Conservation (phyloP, 768 basidiomycete species). For the Paxillus involutus region DNA sequence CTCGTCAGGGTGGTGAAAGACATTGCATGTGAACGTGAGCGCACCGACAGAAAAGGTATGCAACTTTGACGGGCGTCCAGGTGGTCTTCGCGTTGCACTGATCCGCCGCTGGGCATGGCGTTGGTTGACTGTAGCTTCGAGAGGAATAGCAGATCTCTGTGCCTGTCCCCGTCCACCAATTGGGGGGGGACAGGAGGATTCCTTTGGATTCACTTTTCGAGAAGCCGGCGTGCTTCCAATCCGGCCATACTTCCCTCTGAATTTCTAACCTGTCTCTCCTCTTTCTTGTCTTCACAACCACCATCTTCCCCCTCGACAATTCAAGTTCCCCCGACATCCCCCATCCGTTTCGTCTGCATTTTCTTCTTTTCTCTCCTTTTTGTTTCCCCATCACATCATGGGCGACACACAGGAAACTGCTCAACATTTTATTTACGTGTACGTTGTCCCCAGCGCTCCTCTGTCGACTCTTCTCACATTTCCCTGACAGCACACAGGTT, state of each 20-base stretch:
- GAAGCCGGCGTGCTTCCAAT: slow-evolving; percentile 30
- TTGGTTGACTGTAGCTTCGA: no score
- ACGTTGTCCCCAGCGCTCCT: slow-evolving; percentile 20
- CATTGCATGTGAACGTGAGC: slow-evolving; percentile 28
- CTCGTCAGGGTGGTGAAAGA: slow-evolving; percentile 2
- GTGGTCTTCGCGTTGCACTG: slow-evolving; percentile 45
- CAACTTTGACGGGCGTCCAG: slow-evolving; percentile 83
- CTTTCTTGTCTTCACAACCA: not conserved
- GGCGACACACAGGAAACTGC: slow-evolving; percentile 53
- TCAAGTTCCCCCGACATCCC: slow-evolving; percentile 3
- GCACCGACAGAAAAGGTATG: slow-evolving; percentile 83
- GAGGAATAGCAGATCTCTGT: no score
- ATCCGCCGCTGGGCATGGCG: no score
- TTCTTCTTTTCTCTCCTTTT: slow-evolving; percentile 8
- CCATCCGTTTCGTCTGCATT: slow-evolving; percentile 4
- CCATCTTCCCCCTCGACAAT: slow-evolving; percentile 12
- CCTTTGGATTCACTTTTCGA: slow-evolving; percentile 23
- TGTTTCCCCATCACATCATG: slow-evolving; percentile 33
- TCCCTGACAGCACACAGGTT: slow-evolving; percentile 52
- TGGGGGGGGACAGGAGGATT: slow-evolving; percentile 7
- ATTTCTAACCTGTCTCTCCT: slow-evolving; percentile 18
- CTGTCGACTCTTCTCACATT: slow-evolving; percentile 10
- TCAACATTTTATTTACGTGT: slow-evolving; percentile 77
- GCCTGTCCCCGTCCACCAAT: no score
- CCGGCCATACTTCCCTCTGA: slow-evolving; percentile 18